Evolutionary conservation across 139 green algal species (phyloP), one percentile per base, ranked within the genome.

Genomic region (Axilococcus clingmanii): DNA sequence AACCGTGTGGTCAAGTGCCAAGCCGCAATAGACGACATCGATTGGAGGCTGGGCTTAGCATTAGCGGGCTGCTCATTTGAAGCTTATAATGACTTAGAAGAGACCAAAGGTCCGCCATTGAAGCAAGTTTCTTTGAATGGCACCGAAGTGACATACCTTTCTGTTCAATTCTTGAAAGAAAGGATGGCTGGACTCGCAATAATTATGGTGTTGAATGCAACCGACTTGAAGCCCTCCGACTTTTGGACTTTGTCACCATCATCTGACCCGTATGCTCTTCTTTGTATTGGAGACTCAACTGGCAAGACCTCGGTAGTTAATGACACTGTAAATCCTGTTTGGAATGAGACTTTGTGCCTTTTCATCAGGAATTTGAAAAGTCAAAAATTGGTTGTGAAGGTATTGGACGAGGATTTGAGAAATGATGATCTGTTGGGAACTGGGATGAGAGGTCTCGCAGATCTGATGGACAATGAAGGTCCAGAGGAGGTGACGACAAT

Each of bases 31-130:
- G n/a, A n/a, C n/a, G 27, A 57, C 1, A 47, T 59, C 15, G 53
- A 69, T 36, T 69, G 61, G 61, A 53, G n/a, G 8, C 19, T 50
- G 6, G 42, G 45, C 2, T 34, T 62, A 0, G 34, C 33, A 2
- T 22, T 71, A 3, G 62, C 52, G 23, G 62, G 54, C 0, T 56
- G 41, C 4, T 28, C 36, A 24, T 71, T 71, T 23, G 62, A 71
- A 15, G 62, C 62, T 1, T 71, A 71, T 41, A 49, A 52, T 22
- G 38, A 40, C 27, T 48, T 45, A 14, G 0, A 51, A n/a, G 19
- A 38, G 20, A 15, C n/a, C n/a, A 22, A 57, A 29, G 12, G 25
- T 20, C n/a, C n/a, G n/a, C n/a, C n/a, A n/a, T 31, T 48, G 40
- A 17, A 14, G 17, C 17, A 22, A 22, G 4, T 24, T 19, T 30